Base-by-base conservation (phyloP, 1,284 basidiomycete genomes). In the Heliocybe sulcata region DNA sequence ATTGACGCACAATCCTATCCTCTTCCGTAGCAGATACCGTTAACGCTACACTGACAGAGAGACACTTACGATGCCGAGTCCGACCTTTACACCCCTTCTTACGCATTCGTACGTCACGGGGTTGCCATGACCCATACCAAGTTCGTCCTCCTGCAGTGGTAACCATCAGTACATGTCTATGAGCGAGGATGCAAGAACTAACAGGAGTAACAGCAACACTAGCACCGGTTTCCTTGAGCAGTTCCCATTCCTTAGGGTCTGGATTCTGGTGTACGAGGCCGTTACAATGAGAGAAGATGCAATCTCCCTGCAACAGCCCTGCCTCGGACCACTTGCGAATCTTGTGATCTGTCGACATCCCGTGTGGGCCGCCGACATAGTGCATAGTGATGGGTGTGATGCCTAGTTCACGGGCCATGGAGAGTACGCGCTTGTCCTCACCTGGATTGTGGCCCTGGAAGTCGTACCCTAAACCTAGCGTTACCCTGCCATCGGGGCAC, bases 221-320 rank as follows among this genome's bases (percentile, higher is more conserved):
- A 8, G 59, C 61, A 3, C 61, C 65, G 56, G 62, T 59, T 22
- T 65, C 61, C 56, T 67, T 67, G 57, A 70, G 59, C 8, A 61
- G 61, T 14, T 62, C 62, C 66, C 65, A 68, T 60, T 65, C 64
- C 60, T 64, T 61, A 48, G 65, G 66, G 54, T 69, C 66, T n/a
- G 55, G 63, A 1, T 61, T 57, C 33, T 59, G 63, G 45, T 66
- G 61, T 35, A 56, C 60, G 20, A 69, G 60, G n/a, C 55, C 61
- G 56, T 66, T 70, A 60, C 66, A 66, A 58, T 72, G 70, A 48
- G 69, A 67, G 58, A 72, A 64, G 10, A 72, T 59, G 42, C 70
- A 60, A 54, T 69, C 65, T 6, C 64, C 62, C 26, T 64, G 64
- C 9, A 71, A 61, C 3, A 68, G 54, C 12, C 64, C 64, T 2